Evolutionary conservation across 2,329 filamentous ascomycete species (phyloP).

Genomic region (Pseudocercospora pini-densiflorae): DNA sequence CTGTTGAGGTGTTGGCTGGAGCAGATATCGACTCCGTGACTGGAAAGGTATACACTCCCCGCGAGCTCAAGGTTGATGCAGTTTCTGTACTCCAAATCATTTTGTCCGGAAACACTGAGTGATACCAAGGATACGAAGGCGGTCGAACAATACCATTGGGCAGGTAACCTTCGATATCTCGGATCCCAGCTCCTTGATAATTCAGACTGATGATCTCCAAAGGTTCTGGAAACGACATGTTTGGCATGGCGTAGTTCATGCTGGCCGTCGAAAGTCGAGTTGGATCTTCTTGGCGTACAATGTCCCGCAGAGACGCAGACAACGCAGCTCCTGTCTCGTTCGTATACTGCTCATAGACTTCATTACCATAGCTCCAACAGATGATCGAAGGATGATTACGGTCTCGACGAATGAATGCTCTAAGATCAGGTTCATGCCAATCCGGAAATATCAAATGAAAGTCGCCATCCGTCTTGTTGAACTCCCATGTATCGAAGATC

Average conservation of each 20-base stretch:
- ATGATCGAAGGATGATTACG: slow-evolving; percentile 60
- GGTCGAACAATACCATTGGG: slow-evolving; percentile 11
- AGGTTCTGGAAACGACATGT: slow-evolving; percentile 45
- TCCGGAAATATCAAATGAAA: slow-evolving; percentile 58
- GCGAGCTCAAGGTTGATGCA: slow-evolving; percentile 53
- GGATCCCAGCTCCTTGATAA: slow-evolving; percentile 59
- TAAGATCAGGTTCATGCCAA: slow-evolving; percentile 60
- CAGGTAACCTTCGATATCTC: slow-evolving; percentile 30
- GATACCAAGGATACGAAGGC: slow-evolving; percentile 50
- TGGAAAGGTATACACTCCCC: slow-evolving; percentile 60
- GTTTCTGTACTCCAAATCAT: slow-evolving; percentile 52
- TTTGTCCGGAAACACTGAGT: slow-evolving; percentile 52
- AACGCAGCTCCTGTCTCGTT: slow-evolving; percentile 40
- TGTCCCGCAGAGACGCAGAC: slow-evolving; percentile 46
- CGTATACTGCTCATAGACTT: slow-evolving; percentile 54
- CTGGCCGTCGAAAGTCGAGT: slow-evolving; percentile 52
- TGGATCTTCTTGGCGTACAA: slow-evolving; percentile 53
- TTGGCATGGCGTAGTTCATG: slow-evolving; percentile 53
- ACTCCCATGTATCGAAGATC: slow-evolving; percentile 8
- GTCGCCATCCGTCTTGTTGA: slow-evolving; percentile 53
- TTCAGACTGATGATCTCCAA: slow-evolving; percentile 59
- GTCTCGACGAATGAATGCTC: slow-evolving; percentile 58
- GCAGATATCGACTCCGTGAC: slow-evolving; percentile 48
- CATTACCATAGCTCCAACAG: slow-evolving; percentile 61
- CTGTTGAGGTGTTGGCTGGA: slow-evolving; percentile 41